Evolutionary conservation across 1,284 basidiomycete genomes (phyloP).

Genomic region (Apiotrichum brassicae): DNA sequence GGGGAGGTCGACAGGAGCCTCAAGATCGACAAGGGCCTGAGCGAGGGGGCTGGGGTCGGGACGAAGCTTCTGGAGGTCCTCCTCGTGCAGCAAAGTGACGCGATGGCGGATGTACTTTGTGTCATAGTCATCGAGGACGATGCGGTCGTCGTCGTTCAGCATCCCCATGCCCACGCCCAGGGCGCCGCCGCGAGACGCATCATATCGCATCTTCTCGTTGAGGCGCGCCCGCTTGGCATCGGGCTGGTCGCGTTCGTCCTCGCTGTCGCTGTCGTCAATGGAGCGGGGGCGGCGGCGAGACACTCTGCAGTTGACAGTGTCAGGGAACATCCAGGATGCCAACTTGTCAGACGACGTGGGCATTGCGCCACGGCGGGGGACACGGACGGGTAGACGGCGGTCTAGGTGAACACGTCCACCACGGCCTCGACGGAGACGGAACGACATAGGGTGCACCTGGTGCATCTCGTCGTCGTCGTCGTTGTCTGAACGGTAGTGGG

Average conservation of each 20-base stretch:
- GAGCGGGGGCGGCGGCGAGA: conserved; percentile 26
- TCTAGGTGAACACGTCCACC: conserved; percentile 76
- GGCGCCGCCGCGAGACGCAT: conserved; percentile 36
- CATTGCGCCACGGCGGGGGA: conserved; percentile 20
- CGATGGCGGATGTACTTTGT: conserved; percentile 42
- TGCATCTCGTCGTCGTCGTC: conserved; percentile 30
- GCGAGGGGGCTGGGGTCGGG: conserved; percentile 32
- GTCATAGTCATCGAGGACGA: conserved; percentile 47
- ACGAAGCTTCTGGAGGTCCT: conserved; percentile 37
- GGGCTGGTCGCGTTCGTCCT: conserved; percentile 9
- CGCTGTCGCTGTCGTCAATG: conserved; percentile 29
- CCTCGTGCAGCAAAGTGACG: conserved; percentile 32
- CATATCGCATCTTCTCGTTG: conserved; percentile 44
- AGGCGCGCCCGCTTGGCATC: conserved; percentile 24
- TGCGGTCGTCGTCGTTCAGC: conserved; percentile 37
- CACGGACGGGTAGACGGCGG: conserved; percentile 52
- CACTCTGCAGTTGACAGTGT: conserved; percentile 12
- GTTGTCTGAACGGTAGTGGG: conserved; percentile 25
- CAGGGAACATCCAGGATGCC: conserved; percentile 33
- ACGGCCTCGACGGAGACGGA: conserved; percentile 70
- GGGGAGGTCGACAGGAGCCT: conserved; percentile 36
- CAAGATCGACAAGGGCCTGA: conserved; percentile 27
- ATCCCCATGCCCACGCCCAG: conserved; percentile 47
- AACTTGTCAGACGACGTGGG: conserved; percentile 22
- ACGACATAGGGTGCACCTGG: conserved; percentile 43